These are phyloP conservation scores for Fusarium lyarnte DNA, from an alignment of 2,329 filamentous ascomycete species.

Conservation along the genomic window DNA sequence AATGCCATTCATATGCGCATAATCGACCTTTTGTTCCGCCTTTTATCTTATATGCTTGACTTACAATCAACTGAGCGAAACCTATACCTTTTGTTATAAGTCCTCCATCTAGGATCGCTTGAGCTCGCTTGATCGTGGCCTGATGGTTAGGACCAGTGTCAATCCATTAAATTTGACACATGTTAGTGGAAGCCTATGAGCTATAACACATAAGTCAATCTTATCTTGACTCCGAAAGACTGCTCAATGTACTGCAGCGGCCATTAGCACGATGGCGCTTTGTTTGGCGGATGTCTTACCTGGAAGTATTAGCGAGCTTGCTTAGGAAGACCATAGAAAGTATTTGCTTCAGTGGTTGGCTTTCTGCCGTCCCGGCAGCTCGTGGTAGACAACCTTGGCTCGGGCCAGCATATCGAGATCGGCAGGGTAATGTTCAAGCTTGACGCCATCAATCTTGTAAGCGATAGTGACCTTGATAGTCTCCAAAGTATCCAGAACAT, in stretches of 20 bases:
- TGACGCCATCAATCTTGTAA: conserved; percentile 12
- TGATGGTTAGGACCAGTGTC: conserved; percentile 31
- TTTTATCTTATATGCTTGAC: neutral
- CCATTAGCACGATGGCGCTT: neutral
- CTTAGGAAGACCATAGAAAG: conserved; percentile 16
- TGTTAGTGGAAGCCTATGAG: neutral
- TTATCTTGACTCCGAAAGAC: conserved; percentile 12
- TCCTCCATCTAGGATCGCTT: neutral
- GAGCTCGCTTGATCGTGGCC: conserved; percentile 27
- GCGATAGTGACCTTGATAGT: conserved; percentile 19
- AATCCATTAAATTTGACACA: conserved; percentile 24
- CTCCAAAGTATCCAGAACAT: conserved; percentile 20
- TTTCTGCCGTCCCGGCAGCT: conserved; percentile 25
- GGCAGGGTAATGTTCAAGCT: conserved; percentile 9
- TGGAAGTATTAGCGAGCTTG: conserved; percentile 17
- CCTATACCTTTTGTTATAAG: neutral
- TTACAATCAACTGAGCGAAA: neutral
- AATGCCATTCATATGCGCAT: neutral
- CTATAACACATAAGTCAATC: neutral
- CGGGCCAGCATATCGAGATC: conserved; percentile 1
- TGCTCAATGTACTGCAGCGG: conserved; percentile 6
- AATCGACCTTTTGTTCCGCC: neutral
- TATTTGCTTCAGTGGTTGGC: conserved; percentile 13
- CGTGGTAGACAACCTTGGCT: conserved; percentile 17
- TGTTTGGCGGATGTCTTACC: neutral